A percentile compares a stretch with the other conserved stretches of the same genome.
These are phyloP conservation scores for Yamadazyma buinensis DNA, from an alignment of 1,139 yeast genomes.

Conservation along the genomic window DNA sequence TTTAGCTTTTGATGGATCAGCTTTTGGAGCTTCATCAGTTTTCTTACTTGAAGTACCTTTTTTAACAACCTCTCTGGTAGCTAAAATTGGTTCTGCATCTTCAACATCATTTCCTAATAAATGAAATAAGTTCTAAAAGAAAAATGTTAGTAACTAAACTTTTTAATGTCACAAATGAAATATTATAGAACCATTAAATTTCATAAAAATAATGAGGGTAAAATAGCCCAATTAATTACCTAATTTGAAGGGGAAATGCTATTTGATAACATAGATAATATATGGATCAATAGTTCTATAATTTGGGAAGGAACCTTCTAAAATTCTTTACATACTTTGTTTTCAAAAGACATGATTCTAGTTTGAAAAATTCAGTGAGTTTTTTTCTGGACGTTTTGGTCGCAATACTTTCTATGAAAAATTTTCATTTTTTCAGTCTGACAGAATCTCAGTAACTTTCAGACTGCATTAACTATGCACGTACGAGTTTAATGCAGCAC, in stretches of 20 bases:
- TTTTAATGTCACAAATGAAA: not conserved
- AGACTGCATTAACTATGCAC: slow-evolving; percentile 1
- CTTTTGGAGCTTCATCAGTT: slow-evolving; percentile 80
- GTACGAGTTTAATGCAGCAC: not conserved
- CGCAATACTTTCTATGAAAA: slow-evolving; percentile 15
- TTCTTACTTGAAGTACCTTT: slow-evolving; percentile 84
- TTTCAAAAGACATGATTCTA: slow-evolving; percentile 42
- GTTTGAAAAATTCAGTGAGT: slow-evolving; percentile 6
- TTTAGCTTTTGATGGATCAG: slow-evolving; percentile 78
- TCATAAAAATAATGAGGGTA: no score
- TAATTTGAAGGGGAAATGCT: no score
- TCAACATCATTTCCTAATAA: slow-evolving; percentile 78
- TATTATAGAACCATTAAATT: no score
- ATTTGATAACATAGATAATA: no score
- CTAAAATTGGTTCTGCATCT: slow-evolving; percentile 54
- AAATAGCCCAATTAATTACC: no score
- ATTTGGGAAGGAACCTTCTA: no score
- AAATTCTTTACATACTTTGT: slow-evolving; percentile 39
- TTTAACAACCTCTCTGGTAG: slow-evolving; percentile 73
- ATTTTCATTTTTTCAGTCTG: slow-evolving; percentile 7
- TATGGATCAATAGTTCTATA: no score
- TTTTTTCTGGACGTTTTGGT: slow-evolving; percentile 9
- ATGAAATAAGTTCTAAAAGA: slow-evolving; percentile 42
- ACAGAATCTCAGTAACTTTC: slow-evolving; percentile 5
- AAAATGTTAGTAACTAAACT: not conserved